These are phyloP conservation scores for Yarrowia alimentaria DNA, from an alignment of 805 yeast species.

Conservation along the genomic window DNA sequence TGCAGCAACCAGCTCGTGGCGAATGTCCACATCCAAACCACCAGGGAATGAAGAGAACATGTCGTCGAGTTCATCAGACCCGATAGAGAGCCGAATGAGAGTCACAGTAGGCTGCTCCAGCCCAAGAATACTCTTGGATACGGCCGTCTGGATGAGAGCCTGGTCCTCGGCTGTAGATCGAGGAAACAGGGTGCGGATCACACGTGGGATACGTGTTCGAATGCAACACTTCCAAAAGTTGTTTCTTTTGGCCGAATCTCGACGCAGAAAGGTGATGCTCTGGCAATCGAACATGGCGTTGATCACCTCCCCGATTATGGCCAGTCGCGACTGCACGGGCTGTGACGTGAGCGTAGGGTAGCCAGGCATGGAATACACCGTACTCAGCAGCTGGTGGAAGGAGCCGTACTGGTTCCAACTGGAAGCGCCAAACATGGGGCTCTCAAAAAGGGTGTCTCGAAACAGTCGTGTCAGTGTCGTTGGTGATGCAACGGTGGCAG, in stretches of 20 bases:
- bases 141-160: constrained; percentile 31
- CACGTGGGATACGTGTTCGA: constrained; percentile 48
- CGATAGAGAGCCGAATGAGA: constrained; percentile 42
- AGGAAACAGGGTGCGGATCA: constrained; percentile 42
- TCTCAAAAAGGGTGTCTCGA: constrained; percentile 34
- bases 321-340: constrained; percentile 19
- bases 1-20: constrained; percentile 52
- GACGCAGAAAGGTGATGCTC: constrained; percentile 42
- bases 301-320: constrained; percentile 43
- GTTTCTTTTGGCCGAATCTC: constrained; percentile 40
- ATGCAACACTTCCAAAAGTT: constrained; percentile 50
- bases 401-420: constrained; percentile 31
- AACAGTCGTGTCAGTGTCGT: constrained; percentile 31
- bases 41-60: constrained; percentile 53
- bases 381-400: constrained; percentile 27
- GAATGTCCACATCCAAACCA: constrained; percentile 45
- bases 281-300: constrained; percentile 48
- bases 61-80: constrained; percentile 46
- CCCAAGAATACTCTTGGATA: constrained; percentile 37
- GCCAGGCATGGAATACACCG: constrained; percentile 29
- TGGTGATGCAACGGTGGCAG: neutral
- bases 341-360: constrained; percentile 25
- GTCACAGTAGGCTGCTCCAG: constrained; percentile 43
- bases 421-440: constrained; percentile 30
- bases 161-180: neutral